Evolutionary conservation across 176 grass and related monocot genomes (phyloP), one percentile per base, ranked within the genome.

Genomic region (Juncus effusus): DNA sequence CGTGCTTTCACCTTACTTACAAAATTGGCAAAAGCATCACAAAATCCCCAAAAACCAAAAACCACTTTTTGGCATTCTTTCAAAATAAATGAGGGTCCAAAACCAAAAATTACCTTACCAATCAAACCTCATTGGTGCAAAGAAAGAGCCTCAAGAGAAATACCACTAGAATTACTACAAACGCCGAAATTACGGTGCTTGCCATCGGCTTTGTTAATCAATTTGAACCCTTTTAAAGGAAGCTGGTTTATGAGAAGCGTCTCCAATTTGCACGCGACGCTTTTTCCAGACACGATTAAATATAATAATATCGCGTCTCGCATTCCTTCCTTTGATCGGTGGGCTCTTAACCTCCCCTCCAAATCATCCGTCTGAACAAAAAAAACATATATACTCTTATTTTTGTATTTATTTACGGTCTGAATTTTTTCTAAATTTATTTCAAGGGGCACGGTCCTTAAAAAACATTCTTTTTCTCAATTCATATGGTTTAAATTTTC

Each of bases 241-340:
- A 97, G 85, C 74, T 89, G 85, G 37, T 97, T 97, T 65, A 97
- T 89, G 36, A 97, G 82, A 36, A 97, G 88, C 16, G 93, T 97
- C 77, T 97, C 93, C 74, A 97, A 74, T 81, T 86, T 85, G 77
- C 88, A 86, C 36, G 93, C 93, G 59, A 89, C 6, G 7, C 88
- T 99, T 85, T 93, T 99, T 72, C 94, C 94, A 47, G 88, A 85
- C 54, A 89, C 94, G 59, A 84, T 1, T 7, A 86, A n/a, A 60
- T 99, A 93, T 37, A 99, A 38, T 40, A 77, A 42, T n/a, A 62
- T 66, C 13, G 83, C 83, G 61, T 86, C 77, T 61, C 82, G 85
- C 88, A 99, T 92, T 69, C 72, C 88, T 79, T 80, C 88, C 72
- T 97, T 93, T 1, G 65, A 77, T 66, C 88, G 86, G 74, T 93